Evolutionary conservation across 805 yeast genomes (phyloP).

Genomic region (Sugiyamaella floridensis): DNA sequence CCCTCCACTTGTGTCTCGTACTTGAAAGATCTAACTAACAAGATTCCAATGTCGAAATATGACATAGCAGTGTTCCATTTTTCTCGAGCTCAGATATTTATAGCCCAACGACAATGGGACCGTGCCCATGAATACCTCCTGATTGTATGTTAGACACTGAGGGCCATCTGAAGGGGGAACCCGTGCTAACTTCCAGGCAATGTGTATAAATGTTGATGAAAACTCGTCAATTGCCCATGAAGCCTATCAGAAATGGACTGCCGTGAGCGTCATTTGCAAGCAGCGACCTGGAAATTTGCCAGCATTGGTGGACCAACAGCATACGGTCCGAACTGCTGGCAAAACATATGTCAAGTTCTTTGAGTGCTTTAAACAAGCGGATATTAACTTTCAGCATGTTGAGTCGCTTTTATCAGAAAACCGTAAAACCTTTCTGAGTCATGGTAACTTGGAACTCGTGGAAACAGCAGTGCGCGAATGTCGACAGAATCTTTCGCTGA

Average conservation of each 20-base stretch:
- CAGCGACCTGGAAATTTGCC: neutral
- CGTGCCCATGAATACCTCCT: neutral
- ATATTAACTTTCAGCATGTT: neutral
- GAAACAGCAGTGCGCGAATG: neutral
- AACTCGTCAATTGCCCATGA: neutral
- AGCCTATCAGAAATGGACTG: neutral
- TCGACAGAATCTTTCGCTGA: neutral
- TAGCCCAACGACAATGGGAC: neutral
- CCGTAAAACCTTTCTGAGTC: neutral
- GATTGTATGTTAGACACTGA: neutral
- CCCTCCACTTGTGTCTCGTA: too few species aligned
- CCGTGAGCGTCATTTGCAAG: neutral
- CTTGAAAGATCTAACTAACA: neutral
- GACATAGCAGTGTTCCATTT: neutral
- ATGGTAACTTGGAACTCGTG: neutral
- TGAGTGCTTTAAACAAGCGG: neutral
- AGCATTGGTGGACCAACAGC: neutral
- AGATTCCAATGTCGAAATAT: neutral
- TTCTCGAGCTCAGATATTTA: neutral
- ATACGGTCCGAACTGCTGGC: neutral
- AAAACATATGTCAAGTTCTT: neutral
- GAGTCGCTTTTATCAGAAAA: neutral
- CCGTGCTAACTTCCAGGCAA: neutral
- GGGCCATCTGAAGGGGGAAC: neutral
- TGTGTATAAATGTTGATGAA: neutral